Evolutionary conservation across 192 early-diverging fungal genomes (phyloP).

Genomic region (Pilaira anomala): DNA sequence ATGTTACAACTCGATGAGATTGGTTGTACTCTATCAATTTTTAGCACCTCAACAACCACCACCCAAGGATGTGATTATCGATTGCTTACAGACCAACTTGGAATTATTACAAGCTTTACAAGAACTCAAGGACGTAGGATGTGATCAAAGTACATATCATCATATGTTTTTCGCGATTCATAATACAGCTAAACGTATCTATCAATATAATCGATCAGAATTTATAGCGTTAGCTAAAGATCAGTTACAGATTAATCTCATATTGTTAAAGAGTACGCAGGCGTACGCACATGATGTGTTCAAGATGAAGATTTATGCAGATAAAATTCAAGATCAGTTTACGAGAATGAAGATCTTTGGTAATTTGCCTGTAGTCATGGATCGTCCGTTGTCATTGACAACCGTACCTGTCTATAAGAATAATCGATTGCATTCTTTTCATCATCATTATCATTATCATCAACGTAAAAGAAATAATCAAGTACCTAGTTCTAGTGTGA

Average conservation of each 20-base stretch:
- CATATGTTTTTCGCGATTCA: constrained; percentile 40
- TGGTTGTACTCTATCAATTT: constrained; percentile 35
- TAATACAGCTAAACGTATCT: constrained; percentile 26
- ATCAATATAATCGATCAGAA: constrained; percentile 5
- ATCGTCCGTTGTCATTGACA: too few species aligned
- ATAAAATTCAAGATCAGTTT: constrained; percentile 26
- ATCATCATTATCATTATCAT: too few species aligned
- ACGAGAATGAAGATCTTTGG: not conserved
- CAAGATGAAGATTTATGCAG: constrained; percentile 29
- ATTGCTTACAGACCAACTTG: constrained; percentile 28
- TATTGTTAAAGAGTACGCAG: constrained; percentile 17
- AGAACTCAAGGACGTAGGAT: constrained; percentile 16
- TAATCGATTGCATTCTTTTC: too few species aligned
- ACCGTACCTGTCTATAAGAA: too few species aligned
- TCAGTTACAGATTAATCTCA: constrained; percentile 26
- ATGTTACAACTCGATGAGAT: constrained; percentile 32
- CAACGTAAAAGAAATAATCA: too few species aligned
- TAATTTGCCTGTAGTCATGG: too few species aligned
- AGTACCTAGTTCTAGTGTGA: too few species aligned
- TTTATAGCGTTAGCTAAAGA: constrained; percentile 14
- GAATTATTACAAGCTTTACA: constrained; percentile 19
- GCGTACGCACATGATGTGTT: constrained; percentile 31
- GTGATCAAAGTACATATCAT: constrained; percentile 37
- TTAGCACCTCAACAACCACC: constrained; percentile 13
- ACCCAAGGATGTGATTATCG: constrained; percentile 12